These are phyloP conservation scores for Erigeron canadensis DNA, from an alignment of 129 eudicot species.

Conservation along the genomic window DNA sequence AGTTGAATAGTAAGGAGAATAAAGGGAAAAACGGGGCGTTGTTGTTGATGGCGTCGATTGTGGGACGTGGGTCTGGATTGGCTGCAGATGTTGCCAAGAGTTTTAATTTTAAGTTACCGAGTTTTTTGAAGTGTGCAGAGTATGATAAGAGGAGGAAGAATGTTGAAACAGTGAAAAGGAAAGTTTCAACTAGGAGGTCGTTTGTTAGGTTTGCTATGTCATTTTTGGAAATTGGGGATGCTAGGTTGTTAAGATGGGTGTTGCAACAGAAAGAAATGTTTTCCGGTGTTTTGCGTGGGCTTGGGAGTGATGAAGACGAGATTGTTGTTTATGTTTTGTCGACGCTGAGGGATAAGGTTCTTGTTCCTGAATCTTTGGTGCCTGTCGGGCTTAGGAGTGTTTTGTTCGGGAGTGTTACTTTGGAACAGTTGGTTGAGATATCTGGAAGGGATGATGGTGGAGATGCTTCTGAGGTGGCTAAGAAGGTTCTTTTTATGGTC, in stretches of 20 bases:
- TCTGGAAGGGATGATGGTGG: conserved; percentile 68
- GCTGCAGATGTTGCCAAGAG: conserved; percentile 82
- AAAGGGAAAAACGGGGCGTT: conserved; percentile 66
- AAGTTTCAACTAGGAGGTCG: conserved; percentile 62
- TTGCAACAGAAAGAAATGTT: conserved; percentile 86
- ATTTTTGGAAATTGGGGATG: conserved; percentile 80
- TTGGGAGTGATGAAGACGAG: conserved; percentile 92
- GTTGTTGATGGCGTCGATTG: conserved; percentile 62
- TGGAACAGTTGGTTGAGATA: conserved; percentile 69
- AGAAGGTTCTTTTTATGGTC: conserved; percentile 55
- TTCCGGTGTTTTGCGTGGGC: conserved; percentile 83
- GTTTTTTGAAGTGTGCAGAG: conserved; percentile 65
- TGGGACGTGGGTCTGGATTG: conserved; percentile 69
- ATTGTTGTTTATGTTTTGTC: conserved; percentile 62
- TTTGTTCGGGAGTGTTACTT: conserved; percentile 85
- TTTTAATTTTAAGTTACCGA: conserved; percentile 70
- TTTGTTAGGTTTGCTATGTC: conserved; percentile 86
- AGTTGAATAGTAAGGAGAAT: conserved; percentile 69
- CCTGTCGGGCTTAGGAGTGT: conserved; percentile 89
- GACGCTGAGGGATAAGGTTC: conserved; percentile 66
- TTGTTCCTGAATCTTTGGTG: conserved; percentile 73
- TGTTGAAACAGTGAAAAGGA: conserved; percentile 40
- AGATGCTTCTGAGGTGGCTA: conserved; percentile 58
- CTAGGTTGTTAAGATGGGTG: conserved; percentile 80
- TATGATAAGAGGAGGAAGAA: conserved; percentile 46